phyloP scores from a whole-genome alignment of 495 filamentous ascomycete genomes.

The Pyrenula aspistea region DNA sequence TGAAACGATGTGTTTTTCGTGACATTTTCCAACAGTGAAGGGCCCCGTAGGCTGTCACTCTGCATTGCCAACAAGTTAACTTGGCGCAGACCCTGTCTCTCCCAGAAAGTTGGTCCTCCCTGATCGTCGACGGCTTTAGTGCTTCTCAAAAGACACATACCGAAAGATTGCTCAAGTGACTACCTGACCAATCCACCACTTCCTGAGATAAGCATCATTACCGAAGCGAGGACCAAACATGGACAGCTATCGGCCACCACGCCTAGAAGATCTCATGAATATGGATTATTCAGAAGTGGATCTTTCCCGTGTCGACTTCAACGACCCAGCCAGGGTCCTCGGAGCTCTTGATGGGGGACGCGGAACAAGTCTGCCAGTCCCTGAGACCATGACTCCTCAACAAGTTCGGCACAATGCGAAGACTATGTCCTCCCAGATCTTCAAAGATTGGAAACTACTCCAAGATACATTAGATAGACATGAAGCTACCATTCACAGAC shows the following conservation, averaged over 20 bases:
- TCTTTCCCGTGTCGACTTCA: not conserved
- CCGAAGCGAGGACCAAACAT: not conserved
- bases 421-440: constrained; percentile 7
- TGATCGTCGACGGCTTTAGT: too few relatives aligned
- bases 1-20: too few relatives aligned
- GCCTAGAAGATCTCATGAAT: not conserved
- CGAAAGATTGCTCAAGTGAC: not conserved
- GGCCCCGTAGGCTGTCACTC: too few relatives aligned
- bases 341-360: not conserved
- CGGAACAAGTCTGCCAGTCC: not conserved
- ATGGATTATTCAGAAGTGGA: not conserved
- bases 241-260: not conserved
- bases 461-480: constrained; percentile 25
- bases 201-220: not conserved
- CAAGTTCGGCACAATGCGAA: not conserved
- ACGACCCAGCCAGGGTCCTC: not conserved
- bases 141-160: too few relatives aligned
- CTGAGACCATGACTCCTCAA: not conserved
- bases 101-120: too few relatives aligned
- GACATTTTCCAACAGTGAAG: too few relatives aligned
- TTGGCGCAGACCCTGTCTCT: too few relatives aligned
- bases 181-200: not conserved
- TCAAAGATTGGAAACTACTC: constrained; percentile 12
- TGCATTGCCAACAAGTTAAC: too few relatives aligned
- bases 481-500: constrained; percentile 29